A percentile compares a stretch with the other conserved stretches of the same genome.
Conservation (phyloP, 1,139 yeast species). For the Yamadazyma blattariae region DNA sequence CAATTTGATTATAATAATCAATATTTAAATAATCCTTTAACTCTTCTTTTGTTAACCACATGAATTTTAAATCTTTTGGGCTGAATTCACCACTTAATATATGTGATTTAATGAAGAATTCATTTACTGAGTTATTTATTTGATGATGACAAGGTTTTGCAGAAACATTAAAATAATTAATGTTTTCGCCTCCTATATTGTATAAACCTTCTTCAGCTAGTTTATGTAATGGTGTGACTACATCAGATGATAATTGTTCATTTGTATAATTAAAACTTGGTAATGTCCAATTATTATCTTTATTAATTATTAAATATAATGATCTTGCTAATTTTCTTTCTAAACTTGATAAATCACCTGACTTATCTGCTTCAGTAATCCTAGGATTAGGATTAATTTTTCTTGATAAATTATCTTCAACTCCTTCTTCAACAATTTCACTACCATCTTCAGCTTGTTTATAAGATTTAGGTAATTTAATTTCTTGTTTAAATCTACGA, state of each 20-base stretch:
- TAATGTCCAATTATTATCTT: slow-evolving; percentile 63
- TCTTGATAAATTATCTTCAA: slow-evolving; percentile 56
- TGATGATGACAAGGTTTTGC: slow-evolving; percentile 79
- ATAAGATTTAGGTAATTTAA: slow-evolving; percentile 63
- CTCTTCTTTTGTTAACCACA: slow-evolving; percentile 88
- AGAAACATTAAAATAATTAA: slow-evolving; percentile 89
- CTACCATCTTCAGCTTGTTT: slow-evolving; percentile 38
- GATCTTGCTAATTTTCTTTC: slow-evolving; percentile 82
- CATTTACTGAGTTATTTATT: slow-evolving; percentile 30
- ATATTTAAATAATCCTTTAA: slow-evolving; percentile 51
- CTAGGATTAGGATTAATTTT: slow-evolving; percentile 73
- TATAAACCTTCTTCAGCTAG: slow-evolving; percentile 76
- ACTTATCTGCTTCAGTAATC: slow-evolving; percentile 70
- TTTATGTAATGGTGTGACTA: slow-evolving; percentile 55
- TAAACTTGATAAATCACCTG: slow-evolving; percentile 60
- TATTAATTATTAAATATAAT: slow-evolving; percentile 61
- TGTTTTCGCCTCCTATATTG: slow-evolving; percentile 66
- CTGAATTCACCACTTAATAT: slow-evolving; percentile 83
- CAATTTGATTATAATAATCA: slow-evolving; percentile 53
- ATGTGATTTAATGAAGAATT: slow-evolving; percentile 81
- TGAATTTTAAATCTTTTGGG: slow-evolving; percentile 47
- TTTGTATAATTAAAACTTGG: slow-evolving; percentile 54
- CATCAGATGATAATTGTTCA: slow-evolving; percentile 12
- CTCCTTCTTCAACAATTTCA: slow-evolving; percentile 35
- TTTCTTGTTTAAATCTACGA: slow-evolving; percentile 74